Evolutionary conservation across 108 stramenopile species (phyloP), one percentile per base, ranked within the genome.

Genomic region (Skeletonema marinoi): DNA sequence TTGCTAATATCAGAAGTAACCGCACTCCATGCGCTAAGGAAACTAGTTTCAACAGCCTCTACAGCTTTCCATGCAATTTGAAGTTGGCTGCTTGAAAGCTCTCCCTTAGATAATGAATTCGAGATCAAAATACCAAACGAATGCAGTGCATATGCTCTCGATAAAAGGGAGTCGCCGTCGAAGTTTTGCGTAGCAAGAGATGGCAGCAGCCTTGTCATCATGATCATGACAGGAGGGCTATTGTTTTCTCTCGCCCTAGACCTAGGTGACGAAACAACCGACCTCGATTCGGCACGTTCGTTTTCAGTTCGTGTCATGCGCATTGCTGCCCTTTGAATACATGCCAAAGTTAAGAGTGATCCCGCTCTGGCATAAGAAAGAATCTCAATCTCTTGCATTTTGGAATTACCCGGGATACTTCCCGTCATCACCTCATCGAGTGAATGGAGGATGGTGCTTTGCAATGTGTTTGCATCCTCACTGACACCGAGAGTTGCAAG

Each of bases 401-500:
- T 80, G 1, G 81, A 84, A 71, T 25, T 56, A 56, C 73, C 81
- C 78, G 39, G 74, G 48, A 71, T 78, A 48, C 17, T 69, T 87
- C 85, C 90, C 58, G 85, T 85, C 73, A 93, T 88, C 7, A 95
- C 86, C 78, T 93, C 92, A 69, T 93, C 92, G 3, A 95, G 79
- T 32, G 89, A 87, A 79, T 90, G 89, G 38, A 95, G 80, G 31
- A 95, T 90, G 6, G 87, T 74, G 63, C 90, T 92, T 66, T 93
- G 94, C 33, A 95, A 67, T 56, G 90, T 92, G 36, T 89, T 83
- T n/a, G 89, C 89, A 71, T 90, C 94, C 77, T 92, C 91, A 25
- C 80, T 88, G 0, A 91, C 87, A 29, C 92, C 92, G 75, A 93
- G 76, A 14, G 94, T 93, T 50, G 91, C 89, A 32, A 95, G 66